phyloP scores from a whole-genome alignment of 2,329 filamentous ascomycete species.

The Dactylellina drechsleri region DNA sequence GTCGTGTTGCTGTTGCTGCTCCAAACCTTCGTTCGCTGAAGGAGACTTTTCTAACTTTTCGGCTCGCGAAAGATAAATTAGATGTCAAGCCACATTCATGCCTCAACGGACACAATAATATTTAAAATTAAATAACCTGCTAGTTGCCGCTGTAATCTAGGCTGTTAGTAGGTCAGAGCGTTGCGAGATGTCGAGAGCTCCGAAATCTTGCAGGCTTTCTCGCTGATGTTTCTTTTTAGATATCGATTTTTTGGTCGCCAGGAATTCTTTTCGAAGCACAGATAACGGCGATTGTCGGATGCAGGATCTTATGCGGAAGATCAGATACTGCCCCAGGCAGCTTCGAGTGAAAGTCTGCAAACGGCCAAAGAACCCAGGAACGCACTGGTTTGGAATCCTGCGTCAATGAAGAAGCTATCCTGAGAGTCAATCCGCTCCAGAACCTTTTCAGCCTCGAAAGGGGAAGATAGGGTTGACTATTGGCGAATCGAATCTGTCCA shows the following conservation, averaged over 20 bases:
- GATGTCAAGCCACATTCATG: constrained; percentile 36
- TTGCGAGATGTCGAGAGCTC: constrained; percentile 20
- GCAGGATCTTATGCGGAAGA: constrained; percentile 47
- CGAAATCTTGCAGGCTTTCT: constrained; percentile 7
- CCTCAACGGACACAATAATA: not conserved
- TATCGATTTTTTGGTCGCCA: constrained; percentile 8
- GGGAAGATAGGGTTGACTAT: constrained; percentile 19
- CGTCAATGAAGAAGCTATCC: constrained; percentile 45
- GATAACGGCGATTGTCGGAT: constrained; percentile 50
- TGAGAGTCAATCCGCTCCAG: constrained; percentile 45
- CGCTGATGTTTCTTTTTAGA: constrained; percentile 9
- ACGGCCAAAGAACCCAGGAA: constrained; percentile 28
- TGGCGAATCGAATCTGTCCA: constrained; percentile 3
- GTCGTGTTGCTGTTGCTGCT: constrained; percentile 23
- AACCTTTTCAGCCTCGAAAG: constrained; percentile 17
- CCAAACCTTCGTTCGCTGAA: constrained; percentile 6
- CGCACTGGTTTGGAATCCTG: constrained; percentile 30
- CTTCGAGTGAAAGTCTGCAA: constrained; percentile 29
- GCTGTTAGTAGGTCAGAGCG: constrained; percentile 4
- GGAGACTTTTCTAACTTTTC: constrained; percentile 2
- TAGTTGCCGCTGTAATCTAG: constrained; percentile 18
- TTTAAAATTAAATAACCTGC: too few species aligned
- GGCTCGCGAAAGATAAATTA: not conserved
- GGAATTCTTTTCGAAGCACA: constrained; percentile 25
- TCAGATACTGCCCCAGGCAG: constrained; percentile 42